phyloP scores from a whole-genome alignment of 371 early-diverging fungal genomes.

The Sporodiniella umbellata region DNA sequence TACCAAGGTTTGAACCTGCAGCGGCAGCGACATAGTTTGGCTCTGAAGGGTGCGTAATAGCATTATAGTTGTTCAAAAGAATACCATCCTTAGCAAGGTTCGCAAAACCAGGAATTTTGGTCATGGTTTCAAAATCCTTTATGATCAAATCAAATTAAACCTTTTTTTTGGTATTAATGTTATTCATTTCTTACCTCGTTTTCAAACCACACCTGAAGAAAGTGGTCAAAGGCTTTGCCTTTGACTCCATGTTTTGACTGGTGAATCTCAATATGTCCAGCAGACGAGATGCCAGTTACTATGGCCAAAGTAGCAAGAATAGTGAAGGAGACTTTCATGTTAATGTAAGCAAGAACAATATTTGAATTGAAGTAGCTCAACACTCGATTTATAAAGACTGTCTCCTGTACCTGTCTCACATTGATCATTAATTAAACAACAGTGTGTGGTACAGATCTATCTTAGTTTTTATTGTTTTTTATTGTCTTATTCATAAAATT shows the following conservation, averaged over 20 bases:
- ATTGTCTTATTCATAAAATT: neutral
- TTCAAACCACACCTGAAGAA: conserved; percentile 34
- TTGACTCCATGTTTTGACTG: neutral
- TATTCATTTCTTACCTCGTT: conserved; percentile 17
- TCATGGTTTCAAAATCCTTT: conserved; percentile 19
- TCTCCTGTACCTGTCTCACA: neutral
- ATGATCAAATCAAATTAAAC: too few relatives aligned
- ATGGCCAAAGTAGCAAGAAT: neutral
- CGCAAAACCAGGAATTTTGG: conserved; percentile 10
- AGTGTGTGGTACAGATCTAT: neutral
- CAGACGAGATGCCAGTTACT: neutral
- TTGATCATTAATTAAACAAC: neutral
- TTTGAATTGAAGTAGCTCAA: neutral
- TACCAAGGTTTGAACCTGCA: conserved; percentile 17
- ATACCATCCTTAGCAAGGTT: conserved; percentile 28
- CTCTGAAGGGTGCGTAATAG: conserved; percentile 49
- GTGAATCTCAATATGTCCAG: neutral
- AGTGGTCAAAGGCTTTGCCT: conserved; percentile 31
- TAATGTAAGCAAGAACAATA: neutral
- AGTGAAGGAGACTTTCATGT: neutral
- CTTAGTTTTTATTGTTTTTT: too few relatives aligned
- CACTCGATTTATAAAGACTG: neutral
- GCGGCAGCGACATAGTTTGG: conserved; percentile 43
- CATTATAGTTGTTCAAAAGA: conserved; percentile 40
- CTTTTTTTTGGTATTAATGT: too few relatives aligned